Evolutionary conservation across 2,329 filamentous ascomycete genomes (phyloP).

Genomic region (Colletotrichum siamense): DNA sequence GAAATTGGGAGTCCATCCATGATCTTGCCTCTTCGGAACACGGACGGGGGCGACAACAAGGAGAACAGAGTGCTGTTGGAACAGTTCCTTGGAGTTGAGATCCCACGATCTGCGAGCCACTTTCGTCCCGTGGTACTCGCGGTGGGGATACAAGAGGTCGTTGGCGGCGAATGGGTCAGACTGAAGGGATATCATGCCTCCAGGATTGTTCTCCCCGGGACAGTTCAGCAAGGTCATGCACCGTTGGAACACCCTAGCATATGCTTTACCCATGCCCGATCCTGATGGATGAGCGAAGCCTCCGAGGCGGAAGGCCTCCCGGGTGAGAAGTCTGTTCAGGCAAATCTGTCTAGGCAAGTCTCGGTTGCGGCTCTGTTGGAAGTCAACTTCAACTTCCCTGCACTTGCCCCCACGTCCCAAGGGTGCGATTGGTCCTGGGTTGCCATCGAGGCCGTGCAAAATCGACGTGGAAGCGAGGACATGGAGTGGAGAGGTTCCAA

Average conservation of each 20-base stretch:
- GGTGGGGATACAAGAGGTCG: neutral
- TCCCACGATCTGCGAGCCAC: neutral
- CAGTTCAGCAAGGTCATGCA: neutral
- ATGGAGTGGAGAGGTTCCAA: neutral
- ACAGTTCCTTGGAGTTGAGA: neutral
- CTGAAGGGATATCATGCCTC: neutral
- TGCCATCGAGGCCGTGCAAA: neutral
- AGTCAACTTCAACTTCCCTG: neutral
- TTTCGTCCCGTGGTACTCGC: neutral
- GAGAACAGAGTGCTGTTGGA: neutral
- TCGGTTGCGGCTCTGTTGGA: neutral
- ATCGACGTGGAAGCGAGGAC: neutral
- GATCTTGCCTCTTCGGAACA: neutral
- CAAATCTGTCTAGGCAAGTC: neutral
- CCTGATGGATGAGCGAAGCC: neutral
- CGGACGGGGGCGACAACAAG: neutral
- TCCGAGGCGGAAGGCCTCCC: neutral
- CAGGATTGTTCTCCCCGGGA: neutral
- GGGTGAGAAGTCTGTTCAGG: neutral
- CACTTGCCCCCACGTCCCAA: neutral
- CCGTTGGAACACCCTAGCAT: neutral
- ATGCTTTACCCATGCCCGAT: accelerated
- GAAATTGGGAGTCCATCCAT: neutral
- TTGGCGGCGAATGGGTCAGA: neutral
- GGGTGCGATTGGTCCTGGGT: neutral